Percentiles rank a stretch among this genome's conserved stretches.
Evolutionary conservation across 768 basidiomycete species (phyloP).

Genomic region (Xerocomellus intermedius): DNA sequence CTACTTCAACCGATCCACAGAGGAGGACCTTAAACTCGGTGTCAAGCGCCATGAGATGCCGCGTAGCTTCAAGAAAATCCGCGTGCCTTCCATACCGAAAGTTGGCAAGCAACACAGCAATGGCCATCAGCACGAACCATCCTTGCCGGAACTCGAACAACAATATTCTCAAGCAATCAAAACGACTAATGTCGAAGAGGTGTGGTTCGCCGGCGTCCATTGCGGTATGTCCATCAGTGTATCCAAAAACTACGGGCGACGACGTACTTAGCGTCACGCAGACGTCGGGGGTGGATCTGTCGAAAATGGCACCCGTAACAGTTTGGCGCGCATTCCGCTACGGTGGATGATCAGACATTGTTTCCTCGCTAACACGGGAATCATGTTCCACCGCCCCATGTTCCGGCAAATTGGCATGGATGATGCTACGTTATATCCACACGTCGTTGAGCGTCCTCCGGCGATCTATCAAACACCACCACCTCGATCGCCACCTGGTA

Average conservation of each 20-base stretch:
- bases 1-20: constrained; percentile 41
- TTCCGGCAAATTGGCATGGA: constrained; percentile 48
- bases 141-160: constrained; percentile 39
- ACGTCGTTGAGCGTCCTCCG: constrained; percentile 42
- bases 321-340: constrained; percentile 67
- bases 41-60: constrained; percentile 53
- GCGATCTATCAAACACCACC: constrained; percentile 30
- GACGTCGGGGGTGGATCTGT: constrained; percentile 78
- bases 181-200: constrained; percentile 65
- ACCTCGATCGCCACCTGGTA: constrained; percentile 9
- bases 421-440: constrained; percentile 43
- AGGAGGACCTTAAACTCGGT: constrained; percentile 42
- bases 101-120: background rate
- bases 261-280: constrained; percentile 23
- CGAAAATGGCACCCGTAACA: constrained; percentile 52
- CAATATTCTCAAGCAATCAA: constrained; percentile 36
- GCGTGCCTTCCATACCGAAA: background rate
- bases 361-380: constrained; percentile 54
- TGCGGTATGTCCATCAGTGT: constrained; percentile 46
- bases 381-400: constrained; percentile 51
- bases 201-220: constrained; percentile 80
- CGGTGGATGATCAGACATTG: constrained; percentile 78
- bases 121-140: constrained; percentile 7
- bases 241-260: background rate
- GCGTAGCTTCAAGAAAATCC: constrained; percentile 27